These are phyloP conservation scores for Pascua sp. DNA, from an alignment of 1,284 basidiomycete species.

Conservation along the genomic window DNA sequence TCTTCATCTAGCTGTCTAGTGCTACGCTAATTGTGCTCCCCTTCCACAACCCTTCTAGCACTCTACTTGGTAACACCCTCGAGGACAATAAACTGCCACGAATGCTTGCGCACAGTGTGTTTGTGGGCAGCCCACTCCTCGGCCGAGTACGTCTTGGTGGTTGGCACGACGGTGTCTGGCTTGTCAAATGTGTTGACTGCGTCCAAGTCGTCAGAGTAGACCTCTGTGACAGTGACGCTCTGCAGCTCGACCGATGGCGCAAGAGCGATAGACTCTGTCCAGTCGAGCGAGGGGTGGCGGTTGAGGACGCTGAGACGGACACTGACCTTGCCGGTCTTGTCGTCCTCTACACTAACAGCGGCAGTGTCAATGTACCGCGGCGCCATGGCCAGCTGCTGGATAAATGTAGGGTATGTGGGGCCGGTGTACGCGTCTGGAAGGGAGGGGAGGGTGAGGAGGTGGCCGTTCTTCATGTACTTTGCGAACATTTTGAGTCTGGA, in stretches of 20 bases:
- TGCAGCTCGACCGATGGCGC: conserved; percentile 14
- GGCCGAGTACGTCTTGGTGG: conserved; percentile 10
- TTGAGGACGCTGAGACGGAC: conserved; percentile 40
- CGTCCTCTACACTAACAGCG: conserved; percentile 29
- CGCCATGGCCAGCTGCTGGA: conserved; percentile 27
- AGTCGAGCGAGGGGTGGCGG: conserved; percentile 37
- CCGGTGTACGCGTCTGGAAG: conserved; percentile 38
- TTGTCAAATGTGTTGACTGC: conserved; percentile 40
- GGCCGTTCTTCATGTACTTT: conserved; percentile 37
- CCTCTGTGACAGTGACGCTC: conserved; percentile 22
- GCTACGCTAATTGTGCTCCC: too few relatives aligned
- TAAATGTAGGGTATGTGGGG: conserved; percentile 35
- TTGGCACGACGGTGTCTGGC: conserved; percentile 24
- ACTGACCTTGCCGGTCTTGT: conserved; percentile 8
- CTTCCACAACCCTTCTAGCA: too few relatives aligned
- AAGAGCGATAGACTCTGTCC: conserved; percentile 22
- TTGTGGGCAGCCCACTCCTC: conserved; percentile 23
- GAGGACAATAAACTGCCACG: conserved; percentile 35
- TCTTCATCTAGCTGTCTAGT: too few relatives aligned
- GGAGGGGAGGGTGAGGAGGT: conserved; percentile 26
- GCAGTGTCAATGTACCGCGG: conserved; percentile 35
- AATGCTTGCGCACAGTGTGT: conserved; percentile 34
- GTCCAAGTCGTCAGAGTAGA: conserved; percentile 39
- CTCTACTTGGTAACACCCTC: too few relatives aligned
- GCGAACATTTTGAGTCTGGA: conserved; percentile 32